Evolutionary conservation across 1,139 yeast species (phyloP).

Genomic region (Candida buenavistaensis): DNA sequence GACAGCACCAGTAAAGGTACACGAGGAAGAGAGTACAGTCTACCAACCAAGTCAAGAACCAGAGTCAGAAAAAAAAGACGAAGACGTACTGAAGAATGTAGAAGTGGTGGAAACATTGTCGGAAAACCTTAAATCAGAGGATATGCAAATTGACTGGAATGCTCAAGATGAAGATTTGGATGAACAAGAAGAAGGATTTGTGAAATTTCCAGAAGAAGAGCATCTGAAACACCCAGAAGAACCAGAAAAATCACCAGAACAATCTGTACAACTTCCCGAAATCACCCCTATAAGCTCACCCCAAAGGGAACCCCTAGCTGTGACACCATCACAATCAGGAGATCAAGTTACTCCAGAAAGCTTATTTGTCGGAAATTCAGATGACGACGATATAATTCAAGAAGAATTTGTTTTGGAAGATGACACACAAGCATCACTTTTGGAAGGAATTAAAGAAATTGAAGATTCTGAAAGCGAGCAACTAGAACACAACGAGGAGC

Average conservation of each 20-base stretch:
- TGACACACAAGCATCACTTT: conserved; percentile 4
- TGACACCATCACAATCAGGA: background rate
- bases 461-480: too few species aligned
- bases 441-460: conserved; percentile 2
- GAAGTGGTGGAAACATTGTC: too few species aligned
- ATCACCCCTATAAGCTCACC: conserved; percentile 1
- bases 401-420: conserved; percentile 14
- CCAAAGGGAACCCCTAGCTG: background rate
- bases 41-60: too few species aligned
- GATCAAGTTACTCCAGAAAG: conserved; percentile 2
- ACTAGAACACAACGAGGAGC: too few species aligned
- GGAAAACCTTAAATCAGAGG: too few species aligned
- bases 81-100: too few species aligned
- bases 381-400: conserved; percentile 10
- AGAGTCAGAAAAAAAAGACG: too few species aligned
- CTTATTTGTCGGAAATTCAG: background rate
- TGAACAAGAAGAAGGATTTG: too few species aligned
- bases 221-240: background rate
- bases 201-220: too few species aligned
- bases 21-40: too few species aligned
- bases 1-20: background rate
- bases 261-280: background rate
- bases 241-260: too few species aligned
- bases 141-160: conserved; percentile 1
- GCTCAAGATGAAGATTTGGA: conserved; percentile 2